Evolutionary conservation across 495 filamentous ascomycete species (phyloP), one percentile per base, ranked within the genome.

Genomic region (Hypoxylon trugodes): DNA sequence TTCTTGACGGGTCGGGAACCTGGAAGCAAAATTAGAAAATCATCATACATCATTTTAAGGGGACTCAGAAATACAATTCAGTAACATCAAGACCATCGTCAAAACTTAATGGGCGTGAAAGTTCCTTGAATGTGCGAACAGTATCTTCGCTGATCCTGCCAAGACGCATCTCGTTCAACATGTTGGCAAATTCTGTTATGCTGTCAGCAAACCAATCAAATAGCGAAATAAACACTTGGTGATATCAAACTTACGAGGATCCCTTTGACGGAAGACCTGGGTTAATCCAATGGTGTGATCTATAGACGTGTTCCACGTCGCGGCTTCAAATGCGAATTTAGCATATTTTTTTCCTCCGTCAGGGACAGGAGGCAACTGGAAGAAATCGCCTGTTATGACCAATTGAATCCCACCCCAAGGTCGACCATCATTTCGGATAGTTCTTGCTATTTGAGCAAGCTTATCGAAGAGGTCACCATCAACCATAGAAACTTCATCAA

Each of bases 401-500:
- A 98, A 82, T 70, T 98, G 95, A 41, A 98, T 98, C 5, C 96
- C 95, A 47, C 95, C 95, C 78, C 97, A 98, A 0, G 96, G 89
- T 5, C 90, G 82, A 7, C 92, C 95, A 71, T 96, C 97, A 66
- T 92, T 96, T 40, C 91, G 84, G 49, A 87, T 77, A 1, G 77
- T 82, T 38, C 94, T 80, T n/a, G 92, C 94, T 66, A 98, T 89
- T 47, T 88, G 84, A 56, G 97, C 92, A 8, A 98, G 83, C 75
- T 98, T 98, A 74, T 98, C 95, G 59, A 98, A 98, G 0, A 98
- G 80, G 49, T 98, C 94, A 1, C 90, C 96, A 69, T 98, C 96
- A 7, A 98, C 92, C 95, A 98, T 98, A 8, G 95, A 98, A 25
- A 98, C 89, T 75, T 98, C 95, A 74, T 98, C 95, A 65, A 98